Percentiles rank a stretch among this genome's conserved stretches.
Evolutionary conservation across 2,329 filamentous ascomycete genomes (phyloP).

Genomic region (Dothidotthia symphoricarpi): DNA sequence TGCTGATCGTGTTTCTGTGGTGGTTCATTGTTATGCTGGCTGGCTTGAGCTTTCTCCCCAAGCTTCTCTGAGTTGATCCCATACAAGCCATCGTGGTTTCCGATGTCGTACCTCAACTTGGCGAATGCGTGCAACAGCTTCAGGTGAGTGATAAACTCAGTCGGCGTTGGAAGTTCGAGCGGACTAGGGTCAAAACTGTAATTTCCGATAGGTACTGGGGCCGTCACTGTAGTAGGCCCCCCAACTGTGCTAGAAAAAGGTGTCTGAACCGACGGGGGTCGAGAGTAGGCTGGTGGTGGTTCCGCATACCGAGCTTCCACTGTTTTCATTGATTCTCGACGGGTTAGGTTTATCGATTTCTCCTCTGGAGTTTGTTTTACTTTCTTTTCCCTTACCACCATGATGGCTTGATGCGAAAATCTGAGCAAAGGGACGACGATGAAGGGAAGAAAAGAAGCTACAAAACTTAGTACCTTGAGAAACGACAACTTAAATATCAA

Average conservation of each 20-base stretch:
- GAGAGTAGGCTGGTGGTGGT: conserved; percentile 13
- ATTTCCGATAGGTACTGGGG: not conserved
- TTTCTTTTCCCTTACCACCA: conserved; percentile 6
- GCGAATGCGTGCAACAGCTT: conserved; percentile 70
- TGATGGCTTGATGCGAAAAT: not conserved
- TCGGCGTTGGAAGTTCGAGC: conserved; percentile 43
- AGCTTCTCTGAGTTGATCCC: conserved; percentile 46
- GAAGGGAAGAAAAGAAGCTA: not conserved
- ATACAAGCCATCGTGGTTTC: conserved; percentile 66
- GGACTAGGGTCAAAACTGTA: conserved; percentile 41
- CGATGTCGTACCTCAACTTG: conserved; percentile 64
- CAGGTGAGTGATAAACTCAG: conserved; percentile 69
- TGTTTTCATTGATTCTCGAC: conserved; percentile 6
- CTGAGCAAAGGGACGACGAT: not conserved
- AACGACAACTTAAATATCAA: not conserved
- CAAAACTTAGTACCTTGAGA: no score
- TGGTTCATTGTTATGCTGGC: conserved; percentile 10
- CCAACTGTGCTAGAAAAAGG: not conserved
- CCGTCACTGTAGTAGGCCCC: not conserved
- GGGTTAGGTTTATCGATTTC: conserved; percentile 5
- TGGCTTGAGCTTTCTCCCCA: not conserved
- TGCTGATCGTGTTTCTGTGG: conserved; percentile 39
- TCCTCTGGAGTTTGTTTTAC: conserved; percentile 3
- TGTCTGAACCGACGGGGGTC: conserved; percentile 1
- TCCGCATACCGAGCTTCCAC: conserved; percentile 6